Evolutionary conservation across 768 basidiomycete genomes (phyloP), one percentile per base, ranked within the genome.

Genomic region (Crucibulum laeve): DNA sequence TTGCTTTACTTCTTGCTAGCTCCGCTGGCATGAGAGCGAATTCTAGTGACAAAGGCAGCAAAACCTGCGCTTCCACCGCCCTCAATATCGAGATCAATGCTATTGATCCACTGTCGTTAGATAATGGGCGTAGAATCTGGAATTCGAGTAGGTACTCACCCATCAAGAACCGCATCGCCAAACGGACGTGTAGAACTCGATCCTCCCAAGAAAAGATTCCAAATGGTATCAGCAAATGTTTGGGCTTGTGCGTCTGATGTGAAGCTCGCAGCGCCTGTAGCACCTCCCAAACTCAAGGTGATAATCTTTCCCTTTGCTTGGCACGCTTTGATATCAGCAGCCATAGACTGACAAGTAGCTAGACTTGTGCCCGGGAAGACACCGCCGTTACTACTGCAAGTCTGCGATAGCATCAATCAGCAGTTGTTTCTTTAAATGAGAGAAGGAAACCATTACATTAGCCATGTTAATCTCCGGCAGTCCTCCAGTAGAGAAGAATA

Each of bases 201-300:
- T 14, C 84, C 83, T 6, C 80, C 83, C 15, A 86, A 67, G 66
- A 85, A 84, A n/a, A 78, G 50, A 56, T 82, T 70, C 83, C 84
- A 86, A 33, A 85, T 69, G 1, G 72, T 74, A 37, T 77, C 64
- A 0, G 78, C 82, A 51, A 81, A 84, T 4, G 60, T 53, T 28
- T 62, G 42, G 1, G 74, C 82, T 53, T 80, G 71, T 0, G 69
- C 53, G 40, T 79, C 77, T 21, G 70, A 74, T 21, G 63, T 52
- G 54, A 84, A 84, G 22, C 62, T 61, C 5, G 67, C 74, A 5
- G 70, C 67, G 5, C 79, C 79, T 2, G 70, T 74, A 5, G 76
- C 77, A 32, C 77, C 77, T 25, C 79, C 77, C 22, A 76, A 56
- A 43, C 69, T 72, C 33, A 76, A 62, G 1, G 71, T 75, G 38